Conservation (phyloP, 2,329 filamentous ascomycete genomes). For the Pseudodiploospora longispora region DNA sequence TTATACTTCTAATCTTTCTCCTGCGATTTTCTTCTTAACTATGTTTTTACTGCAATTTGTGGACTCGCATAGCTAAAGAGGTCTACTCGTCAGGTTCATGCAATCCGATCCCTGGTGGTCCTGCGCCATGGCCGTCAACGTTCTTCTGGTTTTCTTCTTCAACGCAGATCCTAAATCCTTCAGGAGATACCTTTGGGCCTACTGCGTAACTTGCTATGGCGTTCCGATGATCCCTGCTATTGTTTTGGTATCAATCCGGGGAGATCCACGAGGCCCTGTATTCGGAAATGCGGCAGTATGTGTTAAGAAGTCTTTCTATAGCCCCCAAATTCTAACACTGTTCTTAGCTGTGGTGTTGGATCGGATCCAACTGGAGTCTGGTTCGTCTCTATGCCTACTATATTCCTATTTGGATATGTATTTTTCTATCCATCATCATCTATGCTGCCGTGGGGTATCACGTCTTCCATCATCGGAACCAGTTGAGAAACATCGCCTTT, state of each 20-base stretch:
- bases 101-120: conserved; percentile 70
- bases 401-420: conserved; percentile 53
- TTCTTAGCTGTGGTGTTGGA: conserved; percentile 53
- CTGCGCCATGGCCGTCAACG: conserved; percentile 74
- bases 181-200: conserved; percentile 60
- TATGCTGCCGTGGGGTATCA: conserved; percentile 50
- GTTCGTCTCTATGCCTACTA: conserved; percentile 54
- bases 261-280: conserved; percentile 29
- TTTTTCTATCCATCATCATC: conserved; percentile 44
- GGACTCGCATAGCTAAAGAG: neutral
- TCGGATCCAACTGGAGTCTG: conserved; percentile 42
- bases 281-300: conserved; percentile 51
- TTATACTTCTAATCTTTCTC: too few relatives aligned
- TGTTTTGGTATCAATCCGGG: conserved; percentile 51
- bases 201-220: conserved; percentile 62
- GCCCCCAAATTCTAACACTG: neutral
- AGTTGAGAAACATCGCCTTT: conserved; percentile 37
- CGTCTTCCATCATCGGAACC: conserved; percentile 51
- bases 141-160: conserved; percentile 60
- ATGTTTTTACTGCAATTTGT: too few relatives aligned
- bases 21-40: too few relatives aligned
- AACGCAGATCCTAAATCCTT: conserved; percentile 54
- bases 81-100: conserved; percentile 52
- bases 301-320: neutral
- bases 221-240: conserved; percentile 60